Conservation (phyloP, 108 stramenopile species). For the Cyclotella distinguenda region DNA sequence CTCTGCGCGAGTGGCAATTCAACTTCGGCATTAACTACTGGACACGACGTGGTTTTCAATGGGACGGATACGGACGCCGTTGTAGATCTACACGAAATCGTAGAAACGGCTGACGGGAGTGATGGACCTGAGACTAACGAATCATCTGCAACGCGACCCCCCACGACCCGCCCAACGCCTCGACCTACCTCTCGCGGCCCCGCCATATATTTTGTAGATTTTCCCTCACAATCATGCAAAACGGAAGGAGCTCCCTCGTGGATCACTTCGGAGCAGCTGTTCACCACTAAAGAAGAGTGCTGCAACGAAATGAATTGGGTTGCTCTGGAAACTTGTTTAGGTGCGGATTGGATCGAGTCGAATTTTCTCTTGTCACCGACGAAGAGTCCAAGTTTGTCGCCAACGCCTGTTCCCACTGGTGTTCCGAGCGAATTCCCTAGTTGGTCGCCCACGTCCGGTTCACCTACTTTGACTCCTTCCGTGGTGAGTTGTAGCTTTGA, state of each 20-base stretch:
- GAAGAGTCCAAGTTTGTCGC: background rate
- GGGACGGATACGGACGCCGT: background rate
- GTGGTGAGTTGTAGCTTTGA: conserved; percentile 15
- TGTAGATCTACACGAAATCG: background rate
- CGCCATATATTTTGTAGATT: conserved; percentile 23
- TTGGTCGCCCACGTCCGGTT: background rate
- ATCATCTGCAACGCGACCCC: background rate
- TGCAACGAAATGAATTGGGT: conserved; percentile 16
- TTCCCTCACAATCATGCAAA: conserved; percentile 16
- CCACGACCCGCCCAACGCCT: conserved; percentile 6
- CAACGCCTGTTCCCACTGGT: background rate
- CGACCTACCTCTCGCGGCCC: conserved; percentile 12
- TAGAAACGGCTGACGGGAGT: background rate
- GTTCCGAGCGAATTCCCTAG: conserved; percentile 8
- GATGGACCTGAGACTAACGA: background rate
- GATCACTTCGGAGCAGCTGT: conserved; percentile 2
- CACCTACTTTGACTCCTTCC: conserved; percentile 5
- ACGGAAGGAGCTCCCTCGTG: background rate
- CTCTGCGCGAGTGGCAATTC: background rate
- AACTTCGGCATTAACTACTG: background rate
- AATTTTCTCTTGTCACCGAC: conserved; percentile 15
- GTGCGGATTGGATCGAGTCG: conserved; percentile 12
- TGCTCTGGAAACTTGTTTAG: conserved; percentile 15
- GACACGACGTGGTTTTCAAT: background rate
- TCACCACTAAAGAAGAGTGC: conserved; percentile 20